Percentiles rank a stretch among this genome's conserved stretches.
Evolutionary conservation across 257 asterid species (phyloP).

Genomic region (Catharanthus roseus): DNA sequence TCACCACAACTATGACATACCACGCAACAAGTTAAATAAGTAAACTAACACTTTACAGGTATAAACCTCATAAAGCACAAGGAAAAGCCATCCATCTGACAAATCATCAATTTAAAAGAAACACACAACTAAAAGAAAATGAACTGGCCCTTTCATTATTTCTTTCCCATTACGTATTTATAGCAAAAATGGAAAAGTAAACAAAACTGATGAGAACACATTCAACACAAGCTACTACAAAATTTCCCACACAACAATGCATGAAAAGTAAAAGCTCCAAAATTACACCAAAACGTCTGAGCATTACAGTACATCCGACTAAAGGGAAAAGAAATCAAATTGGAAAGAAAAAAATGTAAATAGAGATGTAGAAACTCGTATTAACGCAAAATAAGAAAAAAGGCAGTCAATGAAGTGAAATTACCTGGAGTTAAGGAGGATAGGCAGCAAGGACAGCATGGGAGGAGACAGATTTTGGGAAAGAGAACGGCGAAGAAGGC

Average conservation of each 20-base stretch:
- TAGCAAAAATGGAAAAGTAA: background rate
- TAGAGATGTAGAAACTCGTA: background rate
- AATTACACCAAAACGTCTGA: background rate
- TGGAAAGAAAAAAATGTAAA: background rate
- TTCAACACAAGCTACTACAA: background rate
- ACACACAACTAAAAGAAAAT: background rate
- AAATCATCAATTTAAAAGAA: constrained; percentile 3
- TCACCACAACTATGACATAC: constrained; percentile 34
- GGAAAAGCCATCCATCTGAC: background rate
- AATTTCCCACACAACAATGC: background rate
- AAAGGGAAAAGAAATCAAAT: background rate
- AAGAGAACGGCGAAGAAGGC: constrained; percentile 31
- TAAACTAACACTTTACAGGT: background rate
- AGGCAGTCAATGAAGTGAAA: background rate
- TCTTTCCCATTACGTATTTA: background rate
- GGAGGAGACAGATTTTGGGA: constrained; percentile 29
- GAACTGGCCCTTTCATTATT: background rate
- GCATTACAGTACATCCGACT: background rate
- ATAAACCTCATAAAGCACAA: background rate
- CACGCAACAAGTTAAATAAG: background rate
- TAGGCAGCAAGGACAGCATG: constrained; percentile 59
- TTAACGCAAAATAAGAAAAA: background rate
- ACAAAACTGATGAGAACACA: background rate
- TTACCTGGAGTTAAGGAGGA: constrained; percentile 60
- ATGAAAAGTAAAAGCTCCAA: background rate